Conservation (phyloP, 257 asterid genomes). For the Catharanthus roseus region DNA sequence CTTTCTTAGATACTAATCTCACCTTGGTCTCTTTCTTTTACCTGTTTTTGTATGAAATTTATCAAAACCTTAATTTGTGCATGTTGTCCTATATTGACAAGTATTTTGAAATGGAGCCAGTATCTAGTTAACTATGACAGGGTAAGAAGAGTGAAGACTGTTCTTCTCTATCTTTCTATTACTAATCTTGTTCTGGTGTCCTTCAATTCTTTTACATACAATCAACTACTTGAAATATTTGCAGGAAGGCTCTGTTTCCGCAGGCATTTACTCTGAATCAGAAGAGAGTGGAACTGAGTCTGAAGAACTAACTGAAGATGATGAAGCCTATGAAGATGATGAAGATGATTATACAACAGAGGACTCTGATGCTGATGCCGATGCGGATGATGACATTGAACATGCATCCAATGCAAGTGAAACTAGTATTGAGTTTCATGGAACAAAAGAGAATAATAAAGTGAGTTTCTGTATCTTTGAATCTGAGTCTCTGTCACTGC, state of each 20-base stretch:
- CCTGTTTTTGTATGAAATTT: no score
- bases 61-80: no score
- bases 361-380: conserved; percentile 44
- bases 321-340: conserved; percentile 42
- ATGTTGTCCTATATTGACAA: no score
- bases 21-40: no score
- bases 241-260: conserved; percentile 69
- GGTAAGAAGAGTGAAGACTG: background rate
- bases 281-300: conserved; percentile 86
- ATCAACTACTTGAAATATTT: conserved; percentile 13
- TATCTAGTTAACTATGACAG: background rate
- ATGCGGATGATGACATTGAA: conserved; percentile 48
- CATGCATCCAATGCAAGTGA: conserved; percentile 43
- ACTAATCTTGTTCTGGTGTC: background rate
- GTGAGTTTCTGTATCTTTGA: conserved; percentile 33
- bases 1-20: no score
- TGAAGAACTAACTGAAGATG: conserved; percentile 85
- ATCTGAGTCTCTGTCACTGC: conserved; percentile 12
- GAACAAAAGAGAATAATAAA: conserved; percentile 33
- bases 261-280: conserved; percentile 84
- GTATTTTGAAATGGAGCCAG: no score
- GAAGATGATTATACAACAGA: conserved; percentile 43
- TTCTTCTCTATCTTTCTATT: background rate
- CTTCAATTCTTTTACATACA: background rate
- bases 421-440: conserved; percentile 40